Percentiles rank a stretch among this genome's conserved stretches.
phyloP scores from a whole-genome alignment of 768 basidiomycete species.

The Goffeauzyma gilvescens region DNA sequence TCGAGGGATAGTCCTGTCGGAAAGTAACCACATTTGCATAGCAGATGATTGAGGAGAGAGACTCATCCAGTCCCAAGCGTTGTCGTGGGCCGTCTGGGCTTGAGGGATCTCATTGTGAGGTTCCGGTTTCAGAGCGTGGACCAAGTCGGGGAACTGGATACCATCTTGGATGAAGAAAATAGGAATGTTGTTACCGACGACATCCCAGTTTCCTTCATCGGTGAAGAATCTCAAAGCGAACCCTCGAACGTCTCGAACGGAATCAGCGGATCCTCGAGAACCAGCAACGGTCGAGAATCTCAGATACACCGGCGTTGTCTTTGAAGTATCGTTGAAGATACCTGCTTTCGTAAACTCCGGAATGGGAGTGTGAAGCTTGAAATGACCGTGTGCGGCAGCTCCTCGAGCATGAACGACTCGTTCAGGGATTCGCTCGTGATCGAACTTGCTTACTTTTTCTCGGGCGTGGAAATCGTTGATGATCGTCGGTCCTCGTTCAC shows the following conservation, averaged over 20 bases:
- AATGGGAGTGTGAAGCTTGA: constrained; percentile 54
- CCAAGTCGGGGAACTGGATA: constrained; percentile 67
- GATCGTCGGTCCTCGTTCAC: constrained; percentile 45
- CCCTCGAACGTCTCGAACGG: constrained; percentile 62
- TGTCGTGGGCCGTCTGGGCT: constrained; percentile 44
- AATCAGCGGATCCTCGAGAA: constrained; percentile 58
- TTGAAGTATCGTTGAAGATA: constrained; percentile 47
- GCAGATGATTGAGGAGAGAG: constrained; percentile 42
- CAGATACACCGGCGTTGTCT: constrained; percentile 57
- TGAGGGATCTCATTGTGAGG: constrained; percentile 52
- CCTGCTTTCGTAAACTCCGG: constrained; percentile 43
- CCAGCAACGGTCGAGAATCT: constrained; percentile 78
- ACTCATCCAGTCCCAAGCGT: constrained; percentile 69
- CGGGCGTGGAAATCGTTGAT: constrained; percentile 40
- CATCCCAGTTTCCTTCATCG: constrained; percentile 56
- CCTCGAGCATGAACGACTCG: constrained; percentile 33
- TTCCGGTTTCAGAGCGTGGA: constrained; percentile 76
- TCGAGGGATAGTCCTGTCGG: constrained; percentile 67
- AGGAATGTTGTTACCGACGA: constrained; percentile 40
- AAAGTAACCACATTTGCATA: constrained; percentile 53
- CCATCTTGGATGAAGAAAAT: constrained; percentile 40
- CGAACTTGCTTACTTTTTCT: constrained; percentile 26
- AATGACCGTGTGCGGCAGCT: constrained; percentile 53
- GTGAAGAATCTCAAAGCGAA: constrained; percentile 75
- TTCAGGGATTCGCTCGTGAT: constrained; percentile 44